Conservation (phyloP, 306 rosid species). For the Corylus americana region DNA sequence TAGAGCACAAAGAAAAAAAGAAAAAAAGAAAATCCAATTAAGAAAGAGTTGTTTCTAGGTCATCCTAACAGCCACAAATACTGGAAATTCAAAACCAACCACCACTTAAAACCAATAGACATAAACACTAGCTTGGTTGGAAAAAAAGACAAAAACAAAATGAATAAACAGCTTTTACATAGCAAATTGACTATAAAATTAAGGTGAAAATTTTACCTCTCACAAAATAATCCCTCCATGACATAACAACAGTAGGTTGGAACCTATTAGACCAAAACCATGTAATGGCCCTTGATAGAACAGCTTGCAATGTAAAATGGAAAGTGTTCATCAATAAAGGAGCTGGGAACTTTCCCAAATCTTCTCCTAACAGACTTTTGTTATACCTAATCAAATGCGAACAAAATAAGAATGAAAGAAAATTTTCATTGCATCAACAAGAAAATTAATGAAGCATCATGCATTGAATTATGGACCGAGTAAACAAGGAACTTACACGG, state of each 20-base stretch:
- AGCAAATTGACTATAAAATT: constrained; percentile 19
- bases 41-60: background rate
- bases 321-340: constrained; percentile 89
- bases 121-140: background rate
- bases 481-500: constrained; percentile 71
- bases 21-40: background rate
- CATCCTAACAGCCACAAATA: background rate
- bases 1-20: background rate
- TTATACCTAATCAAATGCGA: constrained; percentile 71
- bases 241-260: constrained; percentile 65
- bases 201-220: constrained; percentile 63
- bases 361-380: constrained; percentile 88
- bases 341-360: constrained; percentile 95
- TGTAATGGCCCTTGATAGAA: constrained; percentile 69
- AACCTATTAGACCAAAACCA: constrained; percentile 87
- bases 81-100: background rate
- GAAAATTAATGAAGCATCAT: constrained; percentile 7
- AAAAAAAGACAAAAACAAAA: background rate
- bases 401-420: constrained; percentile 15
- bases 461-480: constrained; percentile 13
- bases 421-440: constrained; percentile 12
- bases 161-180: constrained; percentile 8
- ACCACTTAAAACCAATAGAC: background rate
- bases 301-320: constrained; percentile 93
- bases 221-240: constrained; percentile 87